Evolutionary conservation across 106 monocot species (phyloP).

Genomic region (Dendrobium huoshanense): DNA sequence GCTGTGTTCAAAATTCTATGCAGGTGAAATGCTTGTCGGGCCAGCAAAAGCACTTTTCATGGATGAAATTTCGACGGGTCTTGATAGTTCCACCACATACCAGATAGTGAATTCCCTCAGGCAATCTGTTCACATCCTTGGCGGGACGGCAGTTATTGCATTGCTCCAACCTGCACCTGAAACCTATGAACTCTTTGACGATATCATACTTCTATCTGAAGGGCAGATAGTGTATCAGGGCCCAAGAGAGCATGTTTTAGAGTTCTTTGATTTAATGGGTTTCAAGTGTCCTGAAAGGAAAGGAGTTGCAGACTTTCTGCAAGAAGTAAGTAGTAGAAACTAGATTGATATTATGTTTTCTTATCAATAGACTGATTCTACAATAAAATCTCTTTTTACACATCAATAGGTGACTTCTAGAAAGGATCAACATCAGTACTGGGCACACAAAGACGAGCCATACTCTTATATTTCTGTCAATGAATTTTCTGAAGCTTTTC

Average conservation of each 20-base stretch:
- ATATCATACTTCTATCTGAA: conserved; percentile 53
- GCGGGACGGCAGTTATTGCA: conserved; percentile 41
- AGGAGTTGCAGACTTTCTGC: conserved; percentile 53
- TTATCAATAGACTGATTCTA: neutral
- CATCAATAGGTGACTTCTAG: conserved; percentile 39
- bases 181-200: conserved; percentile 51
- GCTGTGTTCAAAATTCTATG: neutral
- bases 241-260: conserved; percentile 38
- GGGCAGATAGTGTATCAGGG: conserved; percentile 51
- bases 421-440: conserved; percentile 54
- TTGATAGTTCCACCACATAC: conserved; percentile 55
- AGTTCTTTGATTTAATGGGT: conserved; percentile 48
- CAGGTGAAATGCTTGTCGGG: conserved; percentile 60
- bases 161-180: conserved; percentile 55
- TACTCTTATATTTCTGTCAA: conserved; percentile 37
- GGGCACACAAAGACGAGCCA: conserved; percentile 29
- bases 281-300: conserved; percentile 57
- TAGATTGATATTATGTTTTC: neutral
- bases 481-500: conserved; percentile 32
- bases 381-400: neutral
- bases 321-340: conserved; percentile 27
- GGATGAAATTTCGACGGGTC: conserved; percentile 64
- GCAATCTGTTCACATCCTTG: conserved; percentile 38
- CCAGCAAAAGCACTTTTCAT: conserved; percentile 50
- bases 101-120: conserved; percentile 49